Evolutionary conservation across 2,329 filamentous ascomycete species (phyloP).

Genomic region (Nigrospora sphaerica): DNA sequence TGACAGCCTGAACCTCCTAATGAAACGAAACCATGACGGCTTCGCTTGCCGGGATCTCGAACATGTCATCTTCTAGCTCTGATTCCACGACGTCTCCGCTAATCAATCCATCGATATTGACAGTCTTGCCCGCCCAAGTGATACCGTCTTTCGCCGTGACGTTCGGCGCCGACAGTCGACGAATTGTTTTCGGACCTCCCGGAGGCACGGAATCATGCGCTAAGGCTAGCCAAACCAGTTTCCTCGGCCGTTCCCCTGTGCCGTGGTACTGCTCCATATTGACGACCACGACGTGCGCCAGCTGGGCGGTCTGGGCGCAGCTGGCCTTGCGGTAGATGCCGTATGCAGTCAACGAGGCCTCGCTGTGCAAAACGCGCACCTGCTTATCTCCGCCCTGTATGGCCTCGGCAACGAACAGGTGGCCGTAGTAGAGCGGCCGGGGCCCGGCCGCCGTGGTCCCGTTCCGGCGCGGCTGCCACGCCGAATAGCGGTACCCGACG

Average conservation of each 20-base stretch:
- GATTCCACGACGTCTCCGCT: not conserved
- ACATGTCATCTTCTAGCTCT: not conserved
- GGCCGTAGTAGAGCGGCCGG: slow-evolving; percentile 14
- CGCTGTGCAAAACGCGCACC: slow-evolving; percentile 5
- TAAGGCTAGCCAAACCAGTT: not conserved
- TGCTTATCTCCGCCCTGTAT: slow-evolving; percentile 11
- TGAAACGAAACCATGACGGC: not conserved
- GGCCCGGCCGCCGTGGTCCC: slow-evolving; percentile 5
- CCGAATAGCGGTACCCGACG: slow-evolving; percentile 13
- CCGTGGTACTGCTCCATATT: slow-evolving; percentile 12
- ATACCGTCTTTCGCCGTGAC: not conserved
- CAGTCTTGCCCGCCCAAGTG: not conserved
- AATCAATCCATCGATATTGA: not conserved
- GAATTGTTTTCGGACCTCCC: not conserved
- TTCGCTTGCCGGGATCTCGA: not conserved
- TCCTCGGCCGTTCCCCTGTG: not conserved
- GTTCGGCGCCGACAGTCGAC: not conserved
- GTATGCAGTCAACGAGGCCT: slow-evolving; percentile 8
- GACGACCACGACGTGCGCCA: slow-evolving; percentile 6
- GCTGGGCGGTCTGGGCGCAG: not conserved
- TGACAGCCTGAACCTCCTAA: no score
- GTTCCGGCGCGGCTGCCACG: slow-evolving; percentile 13
- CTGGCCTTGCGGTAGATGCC: slow-evolving; percentile 7
- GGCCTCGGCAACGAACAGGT: slow-evolving; percentile 7
- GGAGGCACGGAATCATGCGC: not conserved